Evolutionary conservation across 116 monocot genomes (phyloP).

Genomic region (Papilionanthe hybrid): DNA sequence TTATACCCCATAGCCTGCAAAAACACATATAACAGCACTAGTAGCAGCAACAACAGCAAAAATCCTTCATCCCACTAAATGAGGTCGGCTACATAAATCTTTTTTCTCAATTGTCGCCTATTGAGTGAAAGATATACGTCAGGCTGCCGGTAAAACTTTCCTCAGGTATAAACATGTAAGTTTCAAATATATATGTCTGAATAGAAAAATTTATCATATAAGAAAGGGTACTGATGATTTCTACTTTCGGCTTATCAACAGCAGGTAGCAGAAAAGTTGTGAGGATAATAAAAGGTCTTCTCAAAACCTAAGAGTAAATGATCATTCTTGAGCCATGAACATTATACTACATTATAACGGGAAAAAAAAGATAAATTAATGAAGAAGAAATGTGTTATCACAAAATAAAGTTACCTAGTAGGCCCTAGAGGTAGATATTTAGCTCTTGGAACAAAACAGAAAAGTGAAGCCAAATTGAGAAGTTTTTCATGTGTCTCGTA

Average conservation of each 20-base stretch:
- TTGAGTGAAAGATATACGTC: not conserved
- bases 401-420: constrained; percentile 55
- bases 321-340: not conserved
- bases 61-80: no score
- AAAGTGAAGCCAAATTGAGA: constrained; percentile 87
- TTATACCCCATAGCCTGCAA: not conserved
- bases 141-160: not conserved
- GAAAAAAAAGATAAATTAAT: not conserved
- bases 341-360: not conserved
- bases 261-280: not conserved
- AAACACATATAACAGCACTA: not conserved
- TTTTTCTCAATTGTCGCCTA: no score
- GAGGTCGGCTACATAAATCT: no score
- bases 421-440: constrained; percentile 96
- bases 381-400: not conserved
- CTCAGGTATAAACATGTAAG: not conserved
- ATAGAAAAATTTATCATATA: not conserved
- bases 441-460: constrained; percentile 94
- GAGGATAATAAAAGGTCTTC: not conserved
- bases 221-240: not conserved
- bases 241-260: not conserved
- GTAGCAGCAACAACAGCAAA: no score
- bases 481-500: constrained; percentile 98
- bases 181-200: not conserved
- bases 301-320: not conserved